Base-by-base conservation (phyloP, 1,139 yeast genomes). In the Lodderomyces parapsilosis region DNA sequence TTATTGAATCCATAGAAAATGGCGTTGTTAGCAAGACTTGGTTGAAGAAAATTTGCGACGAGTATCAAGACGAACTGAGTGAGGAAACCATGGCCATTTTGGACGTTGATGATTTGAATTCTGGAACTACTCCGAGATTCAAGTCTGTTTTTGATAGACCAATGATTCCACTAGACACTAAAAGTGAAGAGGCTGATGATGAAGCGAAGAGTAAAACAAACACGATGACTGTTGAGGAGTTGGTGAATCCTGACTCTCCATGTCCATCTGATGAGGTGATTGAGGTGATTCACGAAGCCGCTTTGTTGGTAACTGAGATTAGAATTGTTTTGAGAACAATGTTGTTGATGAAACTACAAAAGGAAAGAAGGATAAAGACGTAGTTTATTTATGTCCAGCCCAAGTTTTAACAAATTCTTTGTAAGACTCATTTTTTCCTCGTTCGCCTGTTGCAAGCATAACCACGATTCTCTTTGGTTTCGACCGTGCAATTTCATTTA, bases 1-100 rank as follows among this genome's bases (percentile, higher is more conserved):
- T 89, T 57, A 76, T 89, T 14, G 84, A 81, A 53, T 73, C 80
- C 40, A 68, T 87, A 6, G 71, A 72, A 31, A 86, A 83, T 57
- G 88, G 88, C 0, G 76, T 75, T 50, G 60, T 83, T 56, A 88
- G 83, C 58, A 59, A 79, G 35, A 71, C 76, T 0, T 60, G 83
- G 32, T 61, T 83, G 54, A 71, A 76, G 55, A 76, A 76, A 47
- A 68, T 74, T 1, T 65, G 73, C 0, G 62, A 59, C 45, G 60
- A 59, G 39, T 20, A 10, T 14, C 48, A 50, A 28, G 55, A 60
- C 45, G 48, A 55, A 3, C 52, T 49, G 7, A 37, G 39, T 36
- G 38, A 20, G 38, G 22, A 24, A 38, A 39, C 22, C 11, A 25
- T 63, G 20, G 66, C 63, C 1, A 65, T 59, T 43, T 60, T 68